A percentile compares a stretch with the other conserved stretches of the same genome.
These are phyloP conservation scores for Botrytis porri DNA, from an alignment of 2,329 filamentous ascomycete species.

Conservation along the genomic window DNA sequence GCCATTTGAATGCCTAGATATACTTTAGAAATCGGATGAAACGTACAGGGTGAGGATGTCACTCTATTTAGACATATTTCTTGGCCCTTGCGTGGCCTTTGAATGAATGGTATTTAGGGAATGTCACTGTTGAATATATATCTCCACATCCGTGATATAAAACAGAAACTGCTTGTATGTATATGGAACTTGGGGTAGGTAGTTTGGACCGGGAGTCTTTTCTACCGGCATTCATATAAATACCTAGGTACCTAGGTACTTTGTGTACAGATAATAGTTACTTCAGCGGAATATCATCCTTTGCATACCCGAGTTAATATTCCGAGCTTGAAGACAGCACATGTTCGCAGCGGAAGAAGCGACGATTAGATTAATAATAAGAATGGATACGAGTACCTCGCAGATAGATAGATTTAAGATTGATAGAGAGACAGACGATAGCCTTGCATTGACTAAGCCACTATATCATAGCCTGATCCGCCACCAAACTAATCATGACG, in stretches of 20 bases:
- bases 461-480: neutral
- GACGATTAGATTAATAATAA: too few species aligned
- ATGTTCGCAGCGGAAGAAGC: too few species aligned
- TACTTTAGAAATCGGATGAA: neutral
- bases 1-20: neutral
- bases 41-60: neutral
- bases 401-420: too few species aligned
- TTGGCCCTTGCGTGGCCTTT: slow-evolving; percentile 5
- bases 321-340: neutral
- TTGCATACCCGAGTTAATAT: neutral
- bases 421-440: neutral
- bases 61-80: neutral
- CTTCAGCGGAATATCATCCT: neutral
- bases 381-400: too few species aligned
- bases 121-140: neutral
- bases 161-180: neutral
- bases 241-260: neutral
- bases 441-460: slow-evolving; percentile 3
- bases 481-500: slow-evolving; percentile 1
- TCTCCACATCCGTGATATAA: neutral
- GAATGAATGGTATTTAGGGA: neutral
- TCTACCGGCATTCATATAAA: neutral
- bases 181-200: neutral
- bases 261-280: neutral
- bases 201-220: neutral